Percentiles rank a stretch among this genome's conserved stretches.
phyloP scores from a whole-genome alignment of 768 basidiomycete species.

The Pleurotus citrinopileatus region DNA sequence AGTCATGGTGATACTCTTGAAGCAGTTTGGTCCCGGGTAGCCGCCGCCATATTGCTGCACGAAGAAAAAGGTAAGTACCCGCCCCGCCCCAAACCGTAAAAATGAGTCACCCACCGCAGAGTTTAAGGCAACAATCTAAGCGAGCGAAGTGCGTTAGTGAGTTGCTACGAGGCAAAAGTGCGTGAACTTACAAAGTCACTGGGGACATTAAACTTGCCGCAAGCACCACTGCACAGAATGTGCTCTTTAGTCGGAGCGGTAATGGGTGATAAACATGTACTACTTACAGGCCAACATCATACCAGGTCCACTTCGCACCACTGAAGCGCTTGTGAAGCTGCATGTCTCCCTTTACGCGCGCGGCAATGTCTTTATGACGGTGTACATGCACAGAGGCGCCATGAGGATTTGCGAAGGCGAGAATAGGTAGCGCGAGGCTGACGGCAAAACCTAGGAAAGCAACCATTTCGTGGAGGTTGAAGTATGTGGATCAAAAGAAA shows the following conservation, averaged over 20 bases:
- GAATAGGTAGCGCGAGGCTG: constrained; percentile 31
- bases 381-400: constrained; percentile 22
- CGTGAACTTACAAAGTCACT: constrained; percentile 41
- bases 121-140: constrained; percentile 55
- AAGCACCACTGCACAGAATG: constrained; percentile 46
- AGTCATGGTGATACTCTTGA: constrained; percentile 55
- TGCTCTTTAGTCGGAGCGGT: constrained; percentile 8
- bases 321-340: constrained; percentile 35
- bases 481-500: constrained; percentile 10
- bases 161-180: background rate
- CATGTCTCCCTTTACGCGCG: constrained; percentile 40
- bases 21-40: constrained; percentile 67
- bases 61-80: constrained; percentile 8
- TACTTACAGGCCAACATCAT: constrained; percentile 50
- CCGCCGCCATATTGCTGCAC: constrained; percentile 55
- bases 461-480: constrained; percentile 4
- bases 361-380: constrained; percentile 49
- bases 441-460: constrained; percentile 25
- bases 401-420: constrained; percentile 32
- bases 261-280: background rate
- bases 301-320: constrained; percentile 49
- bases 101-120: constrained; percentile 35
- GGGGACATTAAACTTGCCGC: constrained; percentile 37
- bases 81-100: too few relatives aligned
- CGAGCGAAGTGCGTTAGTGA: background rate